A percentile compares a stretch with the other conserved stretches of the same genome.
Evolutionary conservation across 495 filamentous ascomycete genomes (phyloP).

Genomic region (Beverwykella pulmonaria): DNA sequence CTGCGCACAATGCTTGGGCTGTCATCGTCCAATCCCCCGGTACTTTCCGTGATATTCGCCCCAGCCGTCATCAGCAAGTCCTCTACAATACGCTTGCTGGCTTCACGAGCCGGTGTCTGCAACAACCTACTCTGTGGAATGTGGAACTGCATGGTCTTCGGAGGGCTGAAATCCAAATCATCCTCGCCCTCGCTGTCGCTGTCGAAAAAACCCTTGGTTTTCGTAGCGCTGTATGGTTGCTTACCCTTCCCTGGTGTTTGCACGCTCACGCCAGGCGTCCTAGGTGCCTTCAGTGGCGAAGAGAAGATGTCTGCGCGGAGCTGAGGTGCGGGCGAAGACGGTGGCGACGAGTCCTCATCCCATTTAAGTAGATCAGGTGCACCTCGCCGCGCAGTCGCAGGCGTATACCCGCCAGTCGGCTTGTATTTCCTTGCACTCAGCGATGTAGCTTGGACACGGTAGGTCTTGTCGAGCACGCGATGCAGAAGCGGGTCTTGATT

Average conservation of each 20-base stretch:
- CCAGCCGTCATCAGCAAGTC: slow-evolving; percentile 87
- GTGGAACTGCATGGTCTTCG: slow-evolving; percentile 97
- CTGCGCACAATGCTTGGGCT: slow-evolving; percentile 70
- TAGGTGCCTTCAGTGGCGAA: slow-evolving; percentile 61
- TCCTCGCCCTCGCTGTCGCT: slow-evolving; percentile 55
- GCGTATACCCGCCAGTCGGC: slow-evolving; percentile 37
- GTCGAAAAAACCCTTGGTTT: slow-evolving; percentile 22
- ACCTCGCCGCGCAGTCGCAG: slow-evolving; percentile 24
- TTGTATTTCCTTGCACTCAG: slow-evolving; percentile 51
- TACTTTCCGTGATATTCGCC: slow-evolving; percentile 56
- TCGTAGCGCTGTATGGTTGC: slow-evolving; percentile 6
- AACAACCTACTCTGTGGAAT: slow-evolving; percentile 82
- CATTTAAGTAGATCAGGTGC: slow-evolving; percentile 18
- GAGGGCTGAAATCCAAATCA: slow-evolving; percentile 74
- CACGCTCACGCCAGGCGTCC: slow-evolving; percentile 77
- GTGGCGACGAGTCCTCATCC: slow-evolving; percentile 43
- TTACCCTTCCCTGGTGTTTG: slow-evolving; percentile 58
- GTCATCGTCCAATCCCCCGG: slow-evolving; percentile 37
- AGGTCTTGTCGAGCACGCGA: slow-evolving; percentile 87
- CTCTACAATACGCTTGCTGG: slow-evolving; percentile 87
- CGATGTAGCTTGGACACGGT: slow-evolving; percentile 89
- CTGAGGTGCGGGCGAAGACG: slow-evolving; percentile 68
- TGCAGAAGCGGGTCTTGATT: slow-evolving; percentile 76
- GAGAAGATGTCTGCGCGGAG: slow-evolving; percentile 84
- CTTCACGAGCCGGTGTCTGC: slow-evolving; percentile 94